Evolutionary conservation across 1,139 yeast species (phyloP), one percentile per base, ranked within the genome.

Genomic region (Geotrichum australiense): DNA sequence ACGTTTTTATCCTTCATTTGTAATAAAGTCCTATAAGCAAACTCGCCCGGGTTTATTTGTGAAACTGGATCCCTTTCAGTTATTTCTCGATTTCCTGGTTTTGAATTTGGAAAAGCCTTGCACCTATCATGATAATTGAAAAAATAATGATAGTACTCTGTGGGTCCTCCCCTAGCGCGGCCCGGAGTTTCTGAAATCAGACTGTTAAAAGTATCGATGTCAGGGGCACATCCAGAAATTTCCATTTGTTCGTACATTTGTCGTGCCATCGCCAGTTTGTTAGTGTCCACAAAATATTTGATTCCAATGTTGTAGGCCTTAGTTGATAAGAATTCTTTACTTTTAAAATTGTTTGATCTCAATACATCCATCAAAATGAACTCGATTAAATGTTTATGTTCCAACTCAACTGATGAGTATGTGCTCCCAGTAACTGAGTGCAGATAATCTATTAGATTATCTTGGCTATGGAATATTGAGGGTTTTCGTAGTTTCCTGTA

Each of bases 301-400:
- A 75, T 64, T 34, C 69, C 61, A 46, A 66, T 66, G 49, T 75
- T 74, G 51, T 63, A 73, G 0, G 68, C 54, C 12, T 57, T 56
- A 0, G 66, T 52, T 2, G 69, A 66, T 21, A 65, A 55, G 15
- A 61, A 48, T 8, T 53, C 53, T 5, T 53, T 41, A 0, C 73
- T 68, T 16, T 52, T 57, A 2, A 57, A 47, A 46, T 69, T 70
- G 26, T 62, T 53, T 21, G 68, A 66, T 45, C 70, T 67, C 49
- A 70, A 56, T 31, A 71, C 46, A 36, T 68, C 67, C 38, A 63
- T 53, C 5, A 71, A 43, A 16, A 52, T 45, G 5, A 41, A 31
- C 20, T 26, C 34, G 5, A 49, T 46, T 41, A 50, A 32, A 8
- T 46, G 43, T 12, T 47, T 43, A 7, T 41, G 38, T 16, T 42